phyloP scores from a whole-genome alignment of 805 yeast genomes.

The Saccharomycopsis lassenensis region DNA sequence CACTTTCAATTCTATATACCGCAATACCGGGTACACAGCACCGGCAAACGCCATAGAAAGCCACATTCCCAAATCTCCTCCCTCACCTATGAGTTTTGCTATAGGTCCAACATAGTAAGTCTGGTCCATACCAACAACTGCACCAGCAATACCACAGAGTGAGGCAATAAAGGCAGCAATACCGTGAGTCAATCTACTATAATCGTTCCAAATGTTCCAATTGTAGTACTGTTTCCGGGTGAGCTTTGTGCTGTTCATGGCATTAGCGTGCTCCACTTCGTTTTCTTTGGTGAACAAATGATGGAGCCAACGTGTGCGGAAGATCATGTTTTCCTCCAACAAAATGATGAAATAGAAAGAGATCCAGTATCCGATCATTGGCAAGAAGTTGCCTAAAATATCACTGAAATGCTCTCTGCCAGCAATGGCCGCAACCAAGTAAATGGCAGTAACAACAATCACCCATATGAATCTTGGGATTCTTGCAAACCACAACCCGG shows the following conservation, averaged over 20 bases:
- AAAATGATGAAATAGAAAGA: slow-evolving; percentile 67
- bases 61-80: slow-evolving; percentile 81
- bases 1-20: slow-evolving; percentile 52
- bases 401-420: slow-evolving; percentile 65
- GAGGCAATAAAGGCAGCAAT: slow-evolving; percentile 61
- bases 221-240: slow-evolving; percentile 41
- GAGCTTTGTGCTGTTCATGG: slow-evolving; percentile 1
- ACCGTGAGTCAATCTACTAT: slow-evolving; percentile 50
- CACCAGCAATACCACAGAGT: slow-evolving; percentile 65
- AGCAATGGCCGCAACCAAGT: slow-evolving; percentile 59
- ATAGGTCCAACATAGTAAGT: slow-evolving; percentile 73
- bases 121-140: slow-evolving; percentile 81
- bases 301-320: slow-evolving; percentile 38
- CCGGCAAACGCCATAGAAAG: slow-evolving; percentile 63
- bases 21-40: slow-evolving; percentile 47
- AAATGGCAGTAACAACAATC: slow-evolving; percentile 47
- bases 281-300: slow-evolving; percentile 13
- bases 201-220: slow-evolving; percentile 66
- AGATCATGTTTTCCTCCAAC: slow-evolving; percentile 60
- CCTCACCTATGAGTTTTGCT: slow-evolving; percentile 55
- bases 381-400: slow-evolving; percentile 70
- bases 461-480: slow-evolving; percentile 77
- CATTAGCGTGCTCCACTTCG: slow-evolving; percentile 9
- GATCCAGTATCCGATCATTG: slow-evolving; percentile 90
- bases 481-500: slow-evolving; percentile 41